These are phyloP conservation scores for Apostasia shenzhenica DNA, from an alignment of 106 monocot species.

Conservation along the genomic window DNA sequence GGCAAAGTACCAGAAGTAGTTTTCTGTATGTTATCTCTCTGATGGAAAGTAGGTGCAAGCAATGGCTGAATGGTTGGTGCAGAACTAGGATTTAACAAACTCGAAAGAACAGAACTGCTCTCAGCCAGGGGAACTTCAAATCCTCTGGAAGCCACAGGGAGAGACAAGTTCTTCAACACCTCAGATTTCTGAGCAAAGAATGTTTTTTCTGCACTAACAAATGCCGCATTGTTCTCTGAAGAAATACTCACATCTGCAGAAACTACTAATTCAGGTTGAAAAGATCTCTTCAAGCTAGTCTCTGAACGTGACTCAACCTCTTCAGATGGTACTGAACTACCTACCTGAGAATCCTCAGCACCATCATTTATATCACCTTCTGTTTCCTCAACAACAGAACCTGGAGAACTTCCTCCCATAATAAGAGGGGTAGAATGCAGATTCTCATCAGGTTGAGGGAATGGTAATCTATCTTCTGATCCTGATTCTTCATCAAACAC, in stretches of 20 bases:
- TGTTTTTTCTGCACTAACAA: conserved; percentile 8
- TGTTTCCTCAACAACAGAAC: conserved; percentile 66
- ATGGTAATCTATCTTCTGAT: conserved; percentile 82
- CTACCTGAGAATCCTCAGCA: conserved; percentile 17
- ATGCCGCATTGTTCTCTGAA: conserved; percentile 27
- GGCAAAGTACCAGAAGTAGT: conserved; percentile 21
- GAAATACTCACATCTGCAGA: conserved; percentile 17
- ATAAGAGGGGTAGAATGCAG: conserved; percentile 51
- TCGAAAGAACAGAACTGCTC: conserved; percentile 21
- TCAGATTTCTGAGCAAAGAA: conserved; percentile 40
- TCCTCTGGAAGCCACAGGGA: conserved; percentile 14
- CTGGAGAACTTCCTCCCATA: conserved; percentile 67
- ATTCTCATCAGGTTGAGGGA: conserved; percentile 85
- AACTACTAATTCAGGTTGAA: conserved; percentile 11
- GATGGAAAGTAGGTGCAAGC: conserved; percentile 23
- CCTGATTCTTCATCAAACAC: conserved; percentile 95
- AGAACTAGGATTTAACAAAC: conserved; percentile 15
- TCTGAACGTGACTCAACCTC: conserved; percentile 26
- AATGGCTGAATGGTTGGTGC: conserved; percentile 22
- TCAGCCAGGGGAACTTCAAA: conserved; percentile 13
- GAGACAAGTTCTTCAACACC: conserved; percentile 42
- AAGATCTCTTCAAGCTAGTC: conserved; percentile 16
- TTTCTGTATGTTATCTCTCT: conserved; percentile 34
- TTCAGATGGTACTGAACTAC: conserved; percentile 18
- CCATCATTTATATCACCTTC: conserved; percentile 53